Evolutionary conservation across 495 filamentous ascomycete genomes (phyloP), one percentile per base, ranked within the genome.

Genomic region (Neurospora sp.): DNA sequence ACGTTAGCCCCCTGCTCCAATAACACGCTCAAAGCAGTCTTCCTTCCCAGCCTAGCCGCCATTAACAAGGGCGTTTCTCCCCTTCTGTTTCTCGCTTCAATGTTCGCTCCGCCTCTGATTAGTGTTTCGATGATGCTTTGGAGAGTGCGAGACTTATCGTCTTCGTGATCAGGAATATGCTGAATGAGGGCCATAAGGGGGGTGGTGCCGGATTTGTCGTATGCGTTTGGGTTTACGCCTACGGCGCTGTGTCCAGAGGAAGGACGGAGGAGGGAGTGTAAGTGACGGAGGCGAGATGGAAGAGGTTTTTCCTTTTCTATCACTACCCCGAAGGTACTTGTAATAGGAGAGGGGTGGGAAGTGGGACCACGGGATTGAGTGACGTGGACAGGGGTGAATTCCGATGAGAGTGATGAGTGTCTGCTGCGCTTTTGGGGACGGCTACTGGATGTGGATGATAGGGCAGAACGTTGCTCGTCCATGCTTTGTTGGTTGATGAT

Each of bases 11-110:
- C 82, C 10, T 77, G 68, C 68, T 84, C 82, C 20, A 86, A 74
- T 22, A 87, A 75, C 22, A 80, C 79, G 22, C 78, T 81, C 4
- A 85, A 71, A 10, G 85, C 85, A 1, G 84, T 76, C 75, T 83
- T 84, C 20, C 83, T 77, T 20, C 85, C 84, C 9, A 83, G 73
- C 8, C 82, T 74, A 7, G 82, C 83, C 18, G 85, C 84, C 8
- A 86, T 71, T 65, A 85, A 79, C 40, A 86, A 77, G 6, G 84
- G 76, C 1, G 84, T 87, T 72, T 87, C 84, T 18, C 85, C 85
- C 0, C 75, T 68, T 10, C 84, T 75, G 70, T 86, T 86, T 1
- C 85, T 82, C 61, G 75, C 75, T 40, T 86, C 81, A 3, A 84
- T 61, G 31, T 77, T 72, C 9, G 79, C 82, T 35, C 80, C 83